Base-by-base conservation (phyloP, 768 basidiomycete genomes). In the Boletus bicolor region DNA sequence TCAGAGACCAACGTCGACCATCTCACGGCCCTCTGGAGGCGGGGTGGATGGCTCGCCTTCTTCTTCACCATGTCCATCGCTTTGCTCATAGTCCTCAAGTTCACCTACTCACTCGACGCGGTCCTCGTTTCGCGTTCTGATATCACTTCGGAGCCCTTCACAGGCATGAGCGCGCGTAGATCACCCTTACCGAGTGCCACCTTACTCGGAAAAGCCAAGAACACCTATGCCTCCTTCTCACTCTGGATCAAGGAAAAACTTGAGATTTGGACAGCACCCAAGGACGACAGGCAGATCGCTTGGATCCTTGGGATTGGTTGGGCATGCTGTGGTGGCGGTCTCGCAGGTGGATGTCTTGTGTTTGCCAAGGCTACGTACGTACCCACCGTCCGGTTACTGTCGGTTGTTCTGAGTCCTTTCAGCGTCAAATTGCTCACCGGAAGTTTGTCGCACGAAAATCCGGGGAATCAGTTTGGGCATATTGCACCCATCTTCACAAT, bases 221-320 rank as follows among this genome's bases (percentile, higher is more conserved):
- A 68, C 17, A 68, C 61, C 2, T 86, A 83, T 80, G 67, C 71
- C 7, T 68, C 68, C 15, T 50, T 75, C 7, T 82, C 89, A 72
- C 64, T 72, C 28, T 78, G 81, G 75, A 65, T 88, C 36, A 79
- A 78, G 26, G 81, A 84, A 58, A 77, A 78, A 64, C 72, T 94
- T 48, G 92, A 95, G 66, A 62, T 70, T 1, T 89, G 89, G 86
- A 87, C 87, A 8, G 85, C 82, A 30, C 78, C 86, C 12, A 89
- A 87, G 65, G 88, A 88, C 65, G 95, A 98, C 66, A 88, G 82
- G 62, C 85, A 86, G 51, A 77, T 98, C 41, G 87, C 88, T 7
- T 97, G 93, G 91, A 86, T 90, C 28, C 78, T 95, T 44, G 95
- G 94, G 14, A 92, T 98, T 48, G 87, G 87, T 2, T 98, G 95